Percentiles rank a stretch among this genome's conserved stretches.
Conservation (phyloP, 495 filamentous ascomycete species). For the Oidiodendron maius region DNA sequence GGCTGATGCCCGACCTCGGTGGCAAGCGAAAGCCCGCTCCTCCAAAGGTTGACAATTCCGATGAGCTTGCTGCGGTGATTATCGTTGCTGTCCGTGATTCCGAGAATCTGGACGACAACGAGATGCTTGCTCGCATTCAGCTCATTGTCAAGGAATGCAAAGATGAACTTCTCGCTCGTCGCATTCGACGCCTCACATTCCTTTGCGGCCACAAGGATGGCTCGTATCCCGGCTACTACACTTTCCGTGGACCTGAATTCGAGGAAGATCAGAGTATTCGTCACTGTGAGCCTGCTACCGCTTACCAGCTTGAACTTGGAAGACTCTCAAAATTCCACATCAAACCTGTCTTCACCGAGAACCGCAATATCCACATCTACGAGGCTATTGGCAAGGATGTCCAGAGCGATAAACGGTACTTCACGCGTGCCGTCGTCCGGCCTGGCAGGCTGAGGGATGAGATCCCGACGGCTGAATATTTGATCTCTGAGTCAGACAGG, state of each 20-base stretch:
- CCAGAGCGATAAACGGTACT: slow-evolving; percentile 95
- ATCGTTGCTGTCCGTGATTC: slow-evolving; percentile 90
- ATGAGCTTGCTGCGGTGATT: slow-evolving; percentile 82
- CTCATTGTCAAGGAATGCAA: slow-evolving; percentile 74
- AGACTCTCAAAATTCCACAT: slow-evolving; percentile 95
- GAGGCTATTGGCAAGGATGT: slow-evolving; percentile 91
- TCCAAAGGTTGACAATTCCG: slow-evolving; percentile 43
- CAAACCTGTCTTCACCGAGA: slow-evolving; percentile 97
- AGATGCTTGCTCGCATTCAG: slow-evolving; percentile 69
- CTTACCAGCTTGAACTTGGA: slow-evolving; percentile 95
- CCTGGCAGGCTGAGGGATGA: slow-evolving; percentile 91
- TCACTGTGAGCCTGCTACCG: slow-evolving; percentile 91
- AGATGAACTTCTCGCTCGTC: slow-evolving; percentile 72
- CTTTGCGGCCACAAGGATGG: slow-evolving; percentile 94
- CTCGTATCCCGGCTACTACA: slow-evolving; percentile 94
- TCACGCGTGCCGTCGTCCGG: slow-evolving; percentile 89
- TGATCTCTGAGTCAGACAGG: slow-evolving; percentile 94
- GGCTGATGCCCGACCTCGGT: slow-evolving; percentile 65
- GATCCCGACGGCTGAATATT: slow-evolving; percentile 93
- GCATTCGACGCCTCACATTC: slow-evolving; percentile 87
- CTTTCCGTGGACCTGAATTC: slow-evolving; percentile 89
- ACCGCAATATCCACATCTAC: slow-evolving; percentile 98
- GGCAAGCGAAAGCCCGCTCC: slow-evolving; percentile 61
- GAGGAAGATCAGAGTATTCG: slow-evolving; percentile 91
- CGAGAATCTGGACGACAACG: slow-evolving; percentile 77